Evolutionary conservation across 2,329 filamentous ascomycete genomes (phyloP).

Genomic region (Aspergillus alliaceus): DNA sequence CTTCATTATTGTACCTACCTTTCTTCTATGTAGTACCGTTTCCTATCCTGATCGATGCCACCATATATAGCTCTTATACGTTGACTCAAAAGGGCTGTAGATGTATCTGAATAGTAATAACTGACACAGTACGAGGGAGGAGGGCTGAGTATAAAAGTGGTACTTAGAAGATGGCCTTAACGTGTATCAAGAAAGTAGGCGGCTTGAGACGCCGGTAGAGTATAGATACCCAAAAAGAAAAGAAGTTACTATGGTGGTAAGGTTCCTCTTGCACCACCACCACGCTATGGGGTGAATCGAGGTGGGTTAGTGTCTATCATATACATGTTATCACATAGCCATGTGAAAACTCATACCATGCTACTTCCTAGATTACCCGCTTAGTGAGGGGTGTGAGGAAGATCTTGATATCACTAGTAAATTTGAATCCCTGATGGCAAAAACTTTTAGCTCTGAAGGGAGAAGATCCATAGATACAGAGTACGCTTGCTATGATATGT

Average conservation of each 20-base stretch:
- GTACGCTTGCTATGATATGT: too few species aligned
- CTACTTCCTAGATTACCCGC: neutral
- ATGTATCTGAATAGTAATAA: neutral
- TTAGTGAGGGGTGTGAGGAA: neutral
- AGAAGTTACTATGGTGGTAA: too few species aligned
- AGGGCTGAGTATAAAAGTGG: neutral
- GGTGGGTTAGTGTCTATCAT: neutral
- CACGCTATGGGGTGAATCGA: neutral
- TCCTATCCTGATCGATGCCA: neutral
- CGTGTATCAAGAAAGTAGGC: too few species aligned
- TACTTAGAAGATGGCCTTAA: too few species aligned
- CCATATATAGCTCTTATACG: neutral
- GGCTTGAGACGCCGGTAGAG: too few species aligned
- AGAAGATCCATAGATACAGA: too few species aligned
- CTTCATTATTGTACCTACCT: neutral
- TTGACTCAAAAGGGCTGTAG: neutral
- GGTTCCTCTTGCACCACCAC: too few species aligned
- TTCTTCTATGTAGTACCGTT: neutral
- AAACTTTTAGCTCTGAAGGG: too few species aligned
- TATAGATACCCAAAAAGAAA: too few species aligned
- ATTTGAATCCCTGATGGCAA: too few species aligned
- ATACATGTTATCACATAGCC: neutral
- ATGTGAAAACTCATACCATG: neutral
- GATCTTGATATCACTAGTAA: too few species aligned
- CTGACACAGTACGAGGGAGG: neutral